Evolutionary conservation across 345 rosid species (phyloP), one percentile per base, ranked within the genome.

Genomic region (Corchorus olitorius): DNA sequence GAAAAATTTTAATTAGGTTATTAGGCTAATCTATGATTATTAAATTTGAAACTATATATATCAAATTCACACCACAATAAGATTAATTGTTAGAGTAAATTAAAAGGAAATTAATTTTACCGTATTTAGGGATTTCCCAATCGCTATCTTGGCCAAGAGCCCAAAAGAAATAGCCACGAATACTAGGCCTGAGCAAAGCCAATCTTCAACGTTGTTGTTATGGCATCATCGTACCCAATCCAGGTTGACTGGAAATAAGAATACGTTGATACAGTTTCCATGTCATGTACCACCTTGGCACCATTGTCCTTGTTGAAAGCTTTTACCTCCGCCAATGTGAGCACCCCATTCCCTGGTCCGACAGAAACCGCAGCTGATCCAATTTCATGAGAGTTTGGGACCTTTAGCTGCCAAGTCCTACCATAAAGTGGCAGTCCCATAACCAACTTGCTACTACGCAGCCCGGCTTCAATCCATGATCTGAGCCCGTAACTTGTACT

Each of bases 81-180:
- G n/a, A n/a, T n/a, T n/a, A n/a, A n/a, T n/a, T n/a, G n/a, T n/a
- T n/a, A n/a, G n/a, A n/a, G n/a, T n/a, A n/a, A n/a, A n/a, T n/a
- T n/a, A n/a, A n/a, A n/a, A n/a, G n/a, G n/a, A n/a, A n/a, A n/a
- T n/a, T n/a, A n/a, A n/a, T n/a, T n/a, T n/a, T n/a, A n/a, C n/a
- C n/a, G n/a, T n/a, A 27, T 27, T 27, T 81, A 3, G 92, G 72
- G 59, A 90, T 79, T 74, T 82, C 58, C 90, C 88, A 90, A 0
- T 83, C 72, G 0, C 27, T 46, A 17, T 88, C 92, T 19, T 0
- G 81, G 20, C 89, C 66, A 0, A 90, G 59, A 16, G 85, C 92
- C 92, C 92, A 90, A 65, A 90, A 87, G 87, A 90, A 90, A 53
- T 88, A 90, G 17, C 94, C 94, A 12, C 94, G 84, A 72, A 90